phyloP scores from a whole-genome alignment of 2,329 filamentous ascomycete genomes.

The Chaetomium sp. region DNA sequence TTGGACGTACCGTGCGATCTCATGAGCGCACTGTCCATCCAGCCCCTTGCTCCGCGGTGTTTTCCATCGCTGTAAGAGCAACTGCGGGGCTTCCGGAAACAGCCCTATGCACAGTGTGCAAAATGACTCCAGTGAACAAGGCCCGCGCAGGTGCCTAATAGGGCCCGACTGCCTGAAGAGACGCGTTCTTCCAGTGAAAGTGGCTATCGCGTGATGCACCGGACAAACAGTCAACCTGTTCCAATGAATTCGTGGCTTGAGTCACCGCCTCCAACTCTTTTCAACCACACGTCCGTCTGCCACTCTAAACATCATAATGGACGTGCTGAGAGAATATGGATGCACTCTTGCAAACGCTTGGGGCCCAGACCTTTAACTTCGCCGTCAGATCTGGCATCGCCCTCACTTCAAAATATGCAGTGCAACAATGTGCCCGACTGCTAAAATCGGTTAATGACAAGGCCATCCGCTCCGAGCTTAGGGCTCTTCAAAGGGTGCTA shows the following conservation, averaged over 20 bases:
- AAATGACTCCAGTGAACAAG: too few species aligned
- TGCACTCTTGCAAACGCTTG: conserved; percentile 47
- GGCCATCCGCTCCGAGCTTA: conserved; percentile 61
- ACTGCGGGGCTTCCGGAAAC: background rate
- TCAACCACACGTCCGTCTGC: background rate
- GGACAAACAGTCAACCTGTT: too few species aligned
- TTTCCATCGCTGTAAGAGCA: background rate
- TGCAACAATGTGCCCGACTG: conserved; percentile 71
- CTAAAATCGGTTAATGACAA: conserved; percentile 70
- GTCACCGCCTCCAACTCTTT: background rate
- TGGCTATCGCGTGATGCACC: background rate
- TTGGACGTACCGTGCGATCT: conserved; percentile 2
- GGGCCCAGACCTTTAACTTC: conserved; percentile 78
- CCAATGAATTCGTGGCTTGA: too few species aligned
- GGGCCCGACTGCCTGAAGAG: background rate
- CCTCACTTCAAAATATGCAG: conserved; percentile 78
- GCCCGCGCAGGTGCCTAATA: conserved; percentile 3
- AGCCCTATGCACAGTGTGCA: conserved; percentile 9
- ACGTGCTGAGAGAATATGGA: conserved; percentile 56
- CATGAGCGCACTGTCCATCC: background rate
- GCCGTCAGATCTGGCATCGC: conserved; percentile 82
- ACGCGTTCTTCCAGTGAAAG: background rate
- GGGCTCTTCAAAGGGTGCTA: conserved; percentile 63
- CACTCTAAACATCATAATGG: conserved; percentile 12
- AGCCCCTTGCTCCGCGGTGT: background rate